Base-by-base conservation (phyloP, 1,284 basidiomycete species). In the Cystobasidium slooffiae region DNA sequence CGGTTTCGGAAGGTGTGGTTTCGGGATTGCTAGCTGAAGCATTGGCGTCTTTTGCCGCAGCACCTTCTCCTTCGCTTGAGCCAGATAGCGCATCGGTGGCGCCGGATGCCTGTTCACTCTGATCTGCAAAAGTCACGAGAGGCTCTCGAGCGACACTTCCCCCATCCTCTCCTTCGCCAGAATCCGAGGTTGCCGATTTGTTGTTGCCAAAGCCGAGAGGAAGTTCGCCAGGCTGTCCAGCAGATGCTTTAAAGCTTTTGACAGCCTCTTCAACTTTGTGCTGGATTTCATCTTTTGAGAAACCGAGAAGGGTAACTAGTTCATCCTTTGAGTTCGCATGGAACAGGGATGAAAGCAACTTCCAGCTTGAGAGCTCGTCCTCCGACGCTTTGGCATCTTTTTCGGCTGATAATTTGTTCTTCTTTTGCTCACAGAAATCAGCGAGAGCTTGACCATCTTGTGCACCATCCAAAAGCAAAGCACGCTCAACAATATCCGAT, bases 301-400 rank as follows among this genome's bases (percentile, higher is more conserved):
- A 98, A 0, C 96, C 96, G 24, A 99, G 88, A 0, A 98, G 84
- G 0, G 90, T 90, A 59, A 99, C 90, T 12, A 99, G 86, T 82
- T 98, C 94, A 47, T 96, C 92, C 74, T 92, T 86, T 16, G 92
- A 93, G 82, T 95, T 88, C 0, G 94, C 89, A 77, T 89, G 88
- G 88, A 97, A 98, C 43, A 99, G 84, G 75, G 93, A 93, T 84
- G 22, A 97, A 84, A 3, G 94, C 91, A 80, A 67, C 81, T 91
- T 95, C 96, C 96, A 99, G 22, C 86, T 88, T 39, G 88, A 87
- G n/a, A 84, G 83, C 22, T 83, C 84, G 24, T 79, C 78, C 41
- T 73, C 10, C 5, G 52, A 31, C 16, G 72, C 24, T 24, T 68
- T 68, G n/a, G 16, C 22, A 22, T 70, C 51, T 14, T 18, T 44